Percentiles rank a stretch among this genome's conserved stretches.
Evolutionary conservation across 352 stramenopile genomes (phyloP).

Genomic region (Aphanomyces cochlioides): DNA sequence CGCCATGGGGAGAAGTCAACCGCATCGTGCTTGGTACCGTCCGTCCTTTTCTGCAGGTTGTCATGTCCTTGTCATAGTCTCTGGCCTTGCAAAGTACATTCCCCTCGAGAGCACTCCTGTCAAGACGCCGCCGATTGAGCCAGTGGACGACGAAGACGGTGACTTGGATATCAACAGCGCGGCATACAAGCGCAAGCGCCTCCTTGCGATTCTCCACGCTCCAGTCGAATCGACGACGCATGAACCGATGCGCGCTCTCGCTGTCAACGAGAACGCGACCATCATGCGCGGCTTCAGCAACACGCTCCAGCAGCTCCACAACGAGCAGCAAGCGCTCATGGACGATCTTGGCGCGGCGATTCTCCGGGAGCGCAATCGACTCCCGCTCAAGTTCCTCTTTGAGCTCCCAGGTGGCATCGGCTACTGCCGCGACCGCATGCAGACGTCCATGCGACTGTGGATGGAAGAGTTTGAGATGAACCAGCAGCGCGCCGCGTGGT

Average conservation of each 20-base stretch:
- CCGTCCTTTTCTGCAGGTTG: not conserved
- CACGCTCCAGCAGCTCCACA: conserved; percentile 41
- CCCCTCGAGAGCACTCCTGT: conserved; percentile 6
- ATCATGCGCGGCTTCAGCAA: conserved; percentile 47
- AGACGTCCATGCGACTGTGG: conserved; percentile 65
- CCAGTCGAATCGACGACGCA: conserved; percentile 51
- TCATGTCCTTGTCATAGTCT: conserved; percentile 25
- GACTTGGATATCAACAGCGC: conserved; percentile 41
- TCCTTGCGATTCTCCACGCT: conserved; percentile 52
- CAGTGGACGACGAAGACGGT: not conserved
- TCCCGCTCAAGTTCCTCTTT: conserved; percentile 81
- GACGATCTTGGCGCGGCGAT: conserved; percentile 51
- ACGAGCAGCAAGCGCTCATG: conserved; percentile 43
- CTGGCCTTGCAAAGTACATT: not conserved
- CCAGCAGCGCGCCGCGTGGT: conserved; percentile 68
- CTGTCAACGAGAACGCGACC: conserved; percentile 44
- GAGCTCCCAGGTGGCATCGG: conserved; percentile 62
- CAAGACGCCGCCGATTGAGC: not conserved
- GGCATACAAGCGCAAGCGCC: conserved; percentile 52
- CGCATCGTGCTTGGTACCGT: conserved; percentile 17
- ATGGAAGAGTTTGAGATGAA: conserved; percentile 70
- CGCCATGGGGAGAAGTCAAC: conserved; percentile 35
- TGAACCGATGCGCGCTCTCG: conserved; percentile 42
- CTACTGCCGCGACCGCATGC: conserved; percentile 73
- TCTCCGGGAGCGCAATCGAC: conserved; percentile 48